A percentile compares a stretch with the other conserved stretches of the same genome.
These are phyloP conservation scores for Ophiostoma ips DNA, from an alignment of 2,329 filamentous ascomycete genomes.

Conservation along the genomic window DNA sequence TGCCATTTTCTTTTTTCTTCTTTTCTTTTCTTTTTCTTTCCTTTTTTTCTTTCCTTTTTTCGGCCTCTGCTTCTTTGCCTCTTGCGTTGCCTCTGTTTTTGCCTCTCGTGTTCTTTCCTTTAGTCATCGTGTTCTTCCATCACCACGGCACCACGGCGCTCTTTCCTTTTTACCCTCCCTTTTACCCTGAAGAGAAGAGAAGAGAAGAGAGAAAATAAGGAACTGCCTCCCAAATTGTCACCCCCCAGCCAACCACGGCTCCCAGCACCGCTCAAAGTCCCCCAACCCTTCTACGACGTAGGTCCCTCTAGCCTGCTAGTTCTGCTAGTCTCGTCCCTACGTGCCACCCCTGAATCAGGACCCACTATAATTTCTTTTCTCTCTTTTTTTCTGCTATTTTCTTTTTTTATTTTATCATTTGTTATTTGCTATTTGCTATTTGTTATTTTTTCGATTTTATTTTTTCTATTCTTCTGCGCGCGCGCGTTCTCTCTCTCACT, in stretches of 20 bases:
- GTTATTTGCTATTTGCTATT: neutral
- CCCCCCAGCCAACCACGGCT: no score
- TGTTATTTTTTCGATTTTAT: neutral
- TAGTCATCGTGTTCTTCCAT: constrained; percentile 2
- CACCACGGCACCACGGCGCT: no score
- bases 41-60: neutral
- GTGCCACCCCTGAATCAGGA: neutral
- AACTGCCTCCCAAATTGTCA: no score
- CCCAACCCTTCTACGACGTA: neutral
- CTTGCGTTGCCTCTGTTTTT: constrained; percentile 12
- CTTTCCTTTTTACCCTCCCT: neutral
- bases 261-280: no score
- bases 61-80: constrained; percentile 4
- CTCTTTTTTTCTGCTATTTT: neutral
- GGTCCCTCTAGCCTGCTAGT: neutral
- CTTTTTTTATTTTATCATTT: neutral
- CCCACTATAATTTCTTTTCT: neutral
- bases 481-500: no score
- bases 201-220: no score
- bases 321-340: neutral
- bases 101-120: neutral
- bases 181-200: no score
- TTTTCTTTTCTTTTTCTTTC: constrained; percentile 8
- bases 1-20: no score
- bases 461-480: neutral